A percentile compares a stretch with the other conserved stretches of the same genome.
Evolutionary conservation across 2,329 filamentous ascomycete genomes (phyloP).

Genomic region (Teratosphaeria zuluensis): DNA sequence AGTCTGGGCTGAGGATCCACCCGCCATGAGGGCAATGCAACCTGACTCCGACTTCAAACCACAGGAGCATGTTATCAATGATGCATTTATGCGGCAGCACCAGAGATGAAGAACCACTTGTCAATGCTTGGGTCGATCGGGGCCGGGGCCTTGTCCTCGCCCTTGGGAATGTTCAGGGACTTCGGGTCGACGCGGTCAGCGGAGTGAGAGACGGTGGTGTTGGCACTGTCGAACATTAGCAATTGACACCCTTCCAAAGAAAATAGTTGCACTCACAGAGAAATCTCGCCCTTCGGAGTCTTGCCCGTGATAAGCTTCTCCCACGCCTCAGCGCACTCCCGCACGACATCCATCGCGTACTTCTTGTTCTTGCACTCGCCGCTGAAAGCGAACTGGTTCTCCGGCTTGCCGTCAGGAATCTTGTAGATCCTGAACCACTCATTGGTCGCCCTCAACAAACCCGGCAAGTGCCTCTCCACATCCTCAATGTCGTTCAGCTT

Average conservation of each 20-base stretch:
- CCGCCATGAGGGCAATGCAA: not conserved
- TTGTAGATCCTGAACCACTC: slow-evolving; percentile 99
- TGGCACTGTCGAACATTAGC: slow-evolving; percentile 51
- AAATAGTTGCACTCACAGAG: slow-evolving; percentile 54
- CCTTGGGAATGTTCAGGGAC: slow-evolving; percentile 65
- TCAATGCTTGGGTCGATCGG: slow-evolving; percentile 95
- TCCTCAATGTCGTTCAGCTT: slow-evolving; percentile 99
- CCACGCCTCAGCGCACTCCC: slow-evolving; percentile 95
- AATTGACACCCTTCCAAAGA: not conserved
- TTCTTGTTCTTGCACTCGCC: slow-evolving; percentile 99
- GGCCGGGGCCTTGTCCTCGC: slow-evolving; percentile 72
- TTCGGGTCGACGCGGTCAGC: slow-evolving; percentile 58
- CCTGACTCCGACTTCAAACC: not conserved
- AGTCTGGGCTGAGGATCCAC: not conserved
- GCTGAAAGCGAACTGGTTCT: slow-evolving; percentile 99
- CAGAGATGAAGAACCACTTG: slow-evolving; percentile 99
- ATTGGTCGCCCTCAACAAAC: slow-evolving; percentile 93
- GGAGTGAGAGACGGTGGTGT: slow-evolving; percentile 66
- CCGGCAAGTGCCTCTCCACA: slow-evolving; percentile 94
- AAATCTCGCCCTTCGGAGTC: slow-evolving; percentile 65
- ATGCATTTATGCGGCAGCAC: slow-evolving; percentile 51
- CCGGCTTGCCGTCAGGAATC: slow-evolving; percentile 99
- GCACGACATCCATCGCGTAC: slow-evolving; percentile 93
- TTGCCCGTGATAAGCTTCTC: slow-evolving; percentile 91
- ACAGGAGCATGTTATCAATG: not conserved